Evolutionary conservation across 2,329 filamentous ascomycete species (phyloP), one percentile per base, ranked within the genome.

Genomic region (Ustulina deusta): DNA sequence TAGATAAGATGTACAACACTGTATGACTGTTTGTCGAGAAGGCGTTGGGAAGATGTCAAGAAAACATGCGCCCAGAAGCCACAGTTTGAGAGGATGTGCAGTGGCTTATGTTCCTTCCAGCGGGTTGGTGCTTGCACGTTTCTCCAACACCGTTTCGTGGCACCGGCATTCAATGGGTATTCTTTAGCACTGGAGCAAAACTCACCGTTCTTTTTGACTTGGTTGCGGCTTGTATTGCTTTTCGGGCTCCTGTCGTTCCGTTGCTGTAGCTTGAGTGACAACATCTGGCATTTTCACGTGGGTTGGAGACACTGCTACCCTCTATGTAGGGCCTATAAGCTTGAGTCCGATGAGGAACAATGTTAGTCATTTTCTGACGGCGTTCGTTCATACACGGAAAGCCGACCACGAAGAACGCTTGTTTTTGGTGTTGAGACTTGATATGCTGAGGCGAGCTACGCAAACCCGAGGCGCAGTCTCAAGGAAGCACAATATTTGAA

Each of bases 261-360:
- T 15, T 27, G 25, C 15, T 20, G 17, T 32, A 27, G 27, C 27
- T 52, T 52, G 4, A 27, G 20, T 13, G 48, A 52, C 29, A 52
- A 20, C n/a, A 5, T 1, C 15, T 34, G 27, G 27, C 27, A 9
- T 7, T 32, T 20, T 34, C 15, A 15, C 13, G 6, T 51, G 48
- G 48, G 3, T 51, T 51, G 48, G 27, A 29, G 11, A 51, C 48
- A 17, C 22, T 32, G 22, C n/a, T n/a, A n/a, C n/a, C n/a, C n/a
- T n/a, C n/a, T n/a, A n/a, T n/a, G n/a, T 54, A 36, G 25, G 13
- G n/a, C n/a, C n/a, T 32, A 52, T 55, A 55, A 52, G 48, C 51
- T 29, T 42, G 6, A 42, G 13, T 42, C 10, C 22, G 34, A 56
- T 40, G 29, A 56, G 34, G 22, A 42, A 42, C 13, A 20, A 40